Percentiles rank a stretch among this genome's conserved stretches.
Conservation (phyloP, 352 stramenopile species). For the Globisporangium emineosum region DNA sequence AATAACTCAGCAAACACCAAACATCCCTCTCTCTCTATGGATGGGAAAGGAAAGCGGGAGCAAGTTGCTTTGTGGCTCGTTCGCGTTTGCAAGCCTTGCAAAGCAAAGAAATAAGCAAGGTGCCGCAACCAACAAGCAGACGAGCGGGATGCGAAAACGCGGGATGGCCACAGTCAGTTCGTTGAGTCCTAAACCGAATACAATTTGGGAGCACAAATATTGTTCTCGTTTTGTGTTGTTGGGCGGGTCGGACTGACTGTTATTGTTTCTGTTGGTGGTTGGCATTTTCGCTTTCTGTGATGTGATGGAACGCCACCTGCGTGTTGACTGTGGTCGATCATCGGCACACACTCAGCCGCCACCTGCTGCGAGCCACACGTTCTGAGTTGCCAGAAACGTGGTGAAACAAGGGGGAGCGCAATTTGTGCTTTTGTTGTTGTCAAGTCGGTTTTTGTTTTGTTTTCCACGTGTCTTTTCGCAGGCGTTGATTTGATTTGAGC, state of each 20-base stretch:
- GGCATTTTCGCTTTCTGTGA: neutral
- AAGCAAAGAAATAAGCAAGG: neutral
- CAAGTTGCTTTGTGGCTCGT: neutral
- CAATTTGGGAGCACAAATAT: too few species aligned
- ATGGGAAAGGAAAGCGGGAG: neutral
- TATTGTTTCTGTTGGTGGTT: neutral
- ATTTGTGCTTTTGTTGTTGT: neutral
- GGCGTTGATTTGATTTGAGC: neutral
- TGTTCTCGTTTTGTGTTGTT: neutral
- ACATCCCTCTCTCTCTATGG: neutral
- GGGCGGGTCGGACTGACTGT: constrained; percentile 1
- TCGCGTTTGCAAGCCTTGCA: neutral
- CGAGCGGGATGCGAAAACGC: neutral
- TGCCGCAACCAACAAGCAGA: neutral
- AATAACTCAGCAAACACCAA: too few species aligned
- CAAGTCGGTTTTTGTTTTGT: neutral
- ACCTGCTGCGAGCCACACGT: constrained; percentile 5
- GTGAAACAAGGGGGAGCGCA: neutral
- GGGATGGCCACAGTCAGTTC: neutral
- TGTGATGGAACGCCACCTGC: neutral
- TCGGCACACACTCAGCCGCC: constrained; percentile 9
- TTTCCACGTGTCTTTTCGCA: neutral
- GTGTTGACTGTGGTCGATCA: neutral
- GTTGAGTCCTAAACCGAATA: constrained; percentile 2
- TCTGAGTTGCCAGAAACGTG: constrained; percentile 10